These are phyloP conservation scores for Xylariales sp. DNA, from an alignment of 2,329 filamentous ascomycete species.

Conservation along the genomic window DNA sequence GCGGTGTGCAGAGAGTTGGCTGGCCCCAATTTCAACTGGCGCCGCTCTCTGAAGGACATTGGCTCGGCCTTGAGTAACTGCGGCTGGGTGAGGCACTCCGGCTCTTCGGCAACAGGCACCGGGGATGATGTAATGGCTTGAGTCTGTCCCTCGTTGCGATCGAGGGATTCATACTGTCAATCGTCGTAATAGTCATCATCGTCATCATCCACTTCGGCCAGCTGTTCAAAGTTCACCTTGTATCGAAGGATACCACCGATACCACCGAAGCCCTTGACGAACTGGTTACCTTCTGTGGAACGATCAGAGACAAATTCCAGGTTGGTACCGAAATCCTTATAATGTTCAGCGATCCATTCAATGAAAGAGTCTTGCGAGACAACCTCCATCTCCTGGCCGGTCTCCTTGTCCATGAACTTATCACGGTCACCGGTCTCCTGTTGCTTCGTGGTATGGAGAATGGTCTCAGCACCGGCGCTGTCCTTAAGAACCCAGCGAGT, in stretches of 20 bases:
- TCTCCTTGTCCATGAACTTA: conserved; percentile 91
- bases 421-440: conserved; percentile 73
- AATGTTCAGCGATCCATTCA: conserved; percentile 99
- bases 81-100: conserved; percentile 25
- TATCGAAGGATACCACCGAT: conserved; percentile 96
- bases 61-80: conserved; percentile 21
- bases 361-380: conserved; percentile 85
- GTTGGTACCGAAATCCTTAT: conserved; percentile 93
- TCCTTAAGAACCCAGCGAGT: conserved; percentile 88
- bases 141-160: conserved; percentile 77
- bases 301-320: conserved; percentile 97
- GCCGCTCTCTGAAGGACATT: conserved; percentile 36
- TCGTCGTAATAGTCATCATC: conserved; percentile 87
- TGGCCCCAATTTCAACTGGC: conserved; percentile 40
- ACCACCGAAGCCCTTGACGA: conserved; percentile 98
- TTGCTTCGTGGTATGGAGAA: conserved; percentile 84
- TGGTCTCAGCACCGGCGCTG: conserved; percentile 64
- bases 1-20: conserved; percentile 39
- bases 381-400: conserved; percentile 96
- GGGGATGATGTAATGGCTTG: conserved; percentile 47
- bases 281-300: conserved; percentile 98
- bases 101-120: conserved; percentile 31
- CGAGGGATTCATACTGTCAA: conserved; percentile 60
- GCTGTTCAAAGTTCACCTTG: conserved; percentile 99
- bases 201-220: conserved; percentile 85